Percentiles rank a stretch among this genome's conserved stretches.
Conservation (phyloP, 208 protist genomes). For the Leishmania lainsoni region DNA sequence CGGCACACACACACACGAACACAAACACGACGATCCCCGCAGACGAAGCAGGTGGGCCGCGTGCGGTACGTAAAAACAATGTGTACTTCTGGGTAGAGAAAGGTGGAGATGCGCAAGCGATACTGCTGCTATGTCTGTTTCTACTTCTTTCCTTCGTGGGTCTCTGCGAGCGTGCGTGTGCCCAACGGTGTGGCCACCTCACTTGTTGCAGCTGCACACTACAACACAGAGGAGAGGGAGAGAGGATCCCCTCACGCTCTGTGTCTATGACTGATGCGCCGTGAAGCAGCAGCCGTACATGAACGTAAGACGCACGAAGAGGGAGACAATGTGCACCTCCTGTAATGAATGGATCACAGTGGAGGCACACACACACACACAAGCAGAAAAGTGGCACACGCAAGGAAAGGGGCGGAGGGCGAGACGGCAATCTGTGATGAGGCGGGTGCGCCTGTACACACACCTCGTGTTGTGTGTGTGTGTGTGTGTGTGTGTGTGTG, state of each 20-base stretch:
- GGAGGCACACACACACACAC: not conserved
- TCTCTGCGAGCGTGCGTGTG: not conserved
- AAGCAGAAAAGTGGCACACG: not conserved
- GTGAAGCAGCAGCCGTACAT: not conserved
- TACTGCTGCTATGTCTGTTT: not conserved
- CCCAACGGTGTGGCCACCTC: not conserved
- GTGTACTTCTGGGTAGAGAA: not conserved
- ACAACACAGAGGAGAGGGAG: not conserved
- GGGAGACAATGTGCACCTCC: not conserved
- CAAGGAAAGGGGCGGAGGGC: not conserved
- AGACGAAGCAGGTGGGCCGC: not conserved
- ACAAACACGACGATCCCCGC: not conserved
- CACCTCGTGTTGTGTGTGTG: not conserved
- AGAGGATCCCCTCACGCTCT: not conserved
- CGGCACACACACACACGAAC: not conserved
- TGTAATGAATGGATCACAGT: not conserved
- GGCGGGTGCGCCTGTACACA: not conserved
- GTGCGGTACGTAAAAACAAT: not conserved
- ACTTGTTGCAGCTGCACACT: not conserved
- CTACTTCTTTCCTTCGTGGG: not conserved
- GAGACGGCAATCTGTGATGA: not conserved
- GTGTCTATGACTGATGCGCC: not conserved
- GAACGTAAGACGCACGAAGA: not conserved
- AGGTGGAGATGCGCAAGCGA: not conserved
- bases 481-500: conserved; percentile 5